Base-by-base conservation (phyloP, 768 basidiomycete species). In the Rhizopogon vesiculosus region DNA sequence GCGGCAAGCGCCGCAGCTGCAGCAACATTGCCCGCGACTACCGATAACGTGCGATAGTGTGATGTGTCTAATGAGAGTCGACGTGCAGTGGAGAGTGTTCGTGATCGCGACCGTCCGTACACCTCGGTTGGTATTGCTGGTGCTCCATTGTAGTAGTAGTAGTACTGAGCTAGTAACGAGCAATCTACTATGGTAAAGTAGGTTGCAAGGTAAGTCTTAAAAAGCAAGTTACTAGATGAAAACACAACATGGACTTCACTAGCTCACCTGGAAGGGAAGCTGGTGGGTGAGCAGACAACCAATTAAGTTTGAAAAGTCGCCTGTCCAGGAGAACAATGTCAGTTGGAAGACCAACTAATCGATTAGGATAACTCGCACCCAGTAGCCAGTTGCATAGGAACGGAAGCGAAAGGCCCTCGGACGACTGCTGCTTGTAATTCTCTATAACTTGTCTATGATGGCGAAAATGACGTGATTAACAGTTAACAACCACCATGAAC, bases 321-420 rank as follows among this genome's bases (percentile, higher is more conserved):
- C 96, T 90, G 67, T 28, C 28, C 62, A 16, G 25, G 25, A 45
- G 48, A 41, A 45, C 35, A 45, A 48, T 5, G 22, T 49, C 15
- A 38, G 35, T 15, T 38, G 15, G 31, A 49, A 2, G 22, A 19
- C 8, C 15, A 49, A 38, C 38, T 22, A 16, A 25, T 49, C 35
- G 19, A 38, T 49, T 38, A 35, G 48, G 48, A 49, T 38, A 38
- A 22, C 40, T 71, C 81, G 63, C 64, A 93, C 93, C 94, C 22
- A 91, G 77, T 56, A 94, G 75, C 97, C 97, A 99, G 62, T 91
- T 97, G 59, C 85, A 78, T 53, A 99, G 79, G 71, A 99, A 99
- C 0, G 95, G 93, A 16, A 98, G 76, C 1, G 97, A 89, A 49
- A 99, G 84, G 31, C 95, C 89, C 63, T 93, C 93, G 67, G 89